Base-by-base conservation (phyloP, 345 rosid species). In the Xanthoceras sorbifolium region DNA sequence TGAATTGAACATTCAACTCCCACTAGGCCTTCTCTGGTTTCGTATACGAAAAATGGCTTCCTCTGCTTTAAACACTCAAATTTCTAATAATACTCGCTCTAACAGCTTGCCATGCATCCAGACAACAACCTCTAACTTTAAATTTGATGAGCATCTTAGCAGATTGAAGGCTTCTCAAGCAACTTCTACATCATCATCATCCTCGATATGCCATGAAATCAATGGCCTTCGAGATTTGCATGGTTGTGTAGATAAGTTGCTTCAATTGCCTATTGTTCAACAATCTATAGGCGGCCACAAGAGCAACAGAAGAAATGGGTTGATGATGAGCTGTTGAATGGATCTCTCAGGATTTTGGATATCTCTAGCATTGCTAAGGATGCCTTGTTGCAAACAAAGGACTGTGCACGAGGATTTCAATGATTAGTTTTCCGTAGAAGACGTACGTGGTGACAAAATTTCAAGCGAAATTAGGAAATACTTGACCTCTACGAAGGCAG, bases 31-130 rank as follows among this genome's bases (percentile, higher is more conserved):
- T 8, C 42, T 7, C 10, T 38, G 7, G 42, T 38, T 38, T 38
- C 42, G 9, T 38, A 38, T 8, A 8, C 9, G 9, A 38, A 38
- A 36, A 36, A 36, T 36, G 40, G 40, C 40, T 36, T 36, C 40
- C n/a, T n/a, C n/a, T n/a, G n/a, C n/a, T n/a, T n/a, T n/a, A 36
- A 36, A 36, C 40, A 36, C 9, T 6, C 40, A 36, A 36, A 6
- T 7, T 36, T 36, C n/a, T n/a, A n/a, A n/a, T n/a, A n/a, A n/a
- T n/a, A n/a, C n/a, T 67, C 82, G 90, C 3, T 87, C 93, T 6
- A 84, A 82, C 76, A 87, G 89, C 77, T 77, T 78, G 64, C 91
- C n/a, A n/a, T n/a, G n/a, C 90, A 6, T 78, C 87, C 3, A 81
- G 78, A 38, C 82, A 78, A 50, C 89, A 88, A 71, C 88, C 85